Base-by-base conservation (phyloP, 306 rosid genomes). In the Cercis canadensis region DNA sequence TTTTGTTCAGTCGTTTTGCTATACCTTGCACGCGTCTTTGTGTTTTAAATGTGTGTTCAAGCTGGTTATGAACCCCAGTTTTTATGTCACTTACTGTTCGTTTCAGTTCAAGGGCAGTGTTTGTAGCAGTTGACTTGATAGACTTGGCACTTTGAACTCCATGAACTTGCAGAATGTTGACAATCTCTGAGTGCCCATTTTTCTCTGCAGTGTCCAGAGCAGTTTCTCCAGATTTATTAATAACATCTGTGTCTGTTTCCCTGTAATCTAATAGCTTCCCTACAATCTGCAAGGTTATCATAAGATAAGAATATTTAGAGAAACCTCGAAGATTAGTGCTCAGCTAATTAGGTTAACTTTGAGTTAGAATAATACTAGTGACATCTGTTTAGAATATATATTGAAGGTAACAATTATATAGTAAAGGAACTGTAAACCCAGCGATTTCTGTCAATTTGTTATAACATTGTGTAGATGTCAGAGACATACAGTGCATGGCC, bases 71-170 rank as follows among this genome's bases (percentile, higher is more conserved):
- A 70, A 90, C 95, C 71, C 87, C 88, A 7, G 86, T 74, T 73
- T 88, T 86, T 51, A 90, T 90, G 58, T 86, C 97, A 32, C 88
- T 90, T n/a, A 88, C 95, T 0, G 92, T 90, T 65, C 80, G 83
- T 72, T 90, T 90, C 32, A 88, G 81, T 49, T 90, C 92, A 29
- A 57, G 83, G 78, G 84, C 85, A 5, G 84, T 49, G 73, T 57
- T 86, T 41, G 82, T 10, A 7, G 74, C 24, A 37, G 83, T 67
- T 16, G 83, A 78, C 77, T 78, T 85, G 54, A 86, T 55, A 75
- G 86, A 78, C 63, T 72, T 86, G 33, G 97, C 97, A 71, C 70
- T 79, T 73, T 69, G 88, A 64, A 89, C 81, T 58, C 95, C 89
- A 43, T n/a, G 73, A 32, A 51, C 83, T 55, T 62, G 78, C 65